Conservation (phyloP, 345 rosid genomes). For the Odontarrhena argentea region DNA sequence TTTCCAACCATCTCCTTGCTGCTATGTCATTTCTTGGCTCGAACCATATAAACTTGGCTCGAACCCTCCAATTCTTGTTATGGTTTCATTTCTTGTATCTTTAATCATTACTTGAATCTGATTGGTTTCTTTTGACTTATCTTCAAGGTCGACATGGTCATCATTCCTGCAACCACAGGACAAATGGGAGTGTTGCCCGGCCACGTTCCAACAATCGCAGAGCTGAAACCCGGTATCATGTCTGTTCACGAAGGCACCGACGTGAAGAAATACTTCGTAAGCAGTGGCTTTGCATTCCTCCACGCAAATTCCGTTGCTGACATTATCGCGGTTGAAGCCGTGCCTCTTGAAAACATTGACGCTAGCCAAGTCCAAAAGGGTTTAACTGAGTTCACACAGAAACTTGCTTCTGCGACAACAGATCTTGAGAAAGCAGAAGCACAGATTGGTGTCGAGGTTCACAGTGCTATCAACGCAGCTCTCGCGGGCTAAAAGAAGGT, state of each 20-base stretch:
- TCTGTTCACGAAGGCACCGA: constrained; percentile 88
- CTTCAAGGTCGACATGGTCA: constrained; percentile 90
- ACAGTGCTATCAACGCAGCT: constrained; percentile 72
- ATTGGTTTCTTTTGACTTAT: constrained; percentile 14
- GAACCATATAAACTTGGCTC: too few relatives aligned
- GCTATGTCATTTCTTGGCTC: background rate
- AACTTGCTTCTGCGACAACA: constrained; percentile 70
- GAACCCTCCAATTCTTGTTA: background rate
- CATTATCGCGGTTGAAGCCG: constrained; percentile 73
- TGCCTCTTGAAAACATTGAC: constrained; percentile 69
- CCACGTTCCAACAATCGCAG: constrained; percentile 82
- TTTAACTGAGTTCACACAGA: constrained; percentile 75
- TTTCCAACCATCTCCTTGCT: background rate
- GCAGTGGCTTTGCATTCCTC: constrained; percentile 87
- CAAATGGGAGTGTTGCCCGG: constrained; percentile 96
- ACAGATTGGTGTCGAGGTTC: constrained; percentile 79
- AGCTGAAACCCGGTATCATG: constrained; percentile 84
- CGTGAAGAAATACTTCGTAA: constrained; percentile 68
- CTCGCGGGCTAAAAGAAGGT: constrained; percentile 51
- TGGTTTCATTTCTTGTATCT: constrained; percentile 10
- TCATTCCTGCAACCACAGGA: constrained; percentile 86
- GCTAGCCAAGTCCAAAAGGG: constrained; percentile 79
- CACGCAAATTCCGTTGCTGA: constrained; percentile 86
- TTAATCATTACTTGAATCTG: constrained; percentile 24
- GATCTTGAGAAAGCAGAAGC: constrained; percentile 88